Base-by-base conservation (phyloP, 2,329 filamentous ascomycete genomes). In the Fusarium sp. region DNA sequence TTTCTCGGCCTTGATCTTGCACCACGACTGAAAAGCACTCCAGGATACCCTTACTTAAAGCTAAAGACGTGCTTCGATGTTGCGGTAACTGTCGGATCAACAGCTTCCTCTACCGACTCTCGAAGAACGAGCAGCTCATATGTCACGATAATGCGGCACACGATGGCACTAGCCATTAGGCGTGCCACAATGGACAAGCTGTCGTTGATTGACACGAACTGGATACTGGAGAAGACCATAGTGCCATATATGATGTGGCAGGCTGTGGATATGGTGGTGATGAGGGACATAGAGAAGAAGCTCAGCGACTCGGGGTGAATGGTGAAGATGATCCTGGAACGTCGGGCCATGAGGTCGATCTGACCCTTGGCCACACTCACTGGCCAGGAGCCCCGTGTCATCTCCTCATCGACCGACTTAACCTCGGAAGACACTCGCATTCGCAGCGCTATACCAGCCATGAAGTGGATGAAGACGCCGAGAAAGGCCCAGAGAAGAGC, bases 201-300 rank as follows among this genome's bases (percentile, higher is more conserved):
- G n/a, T 66, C 62, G n/a, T 60, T 65, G 40, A 71, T 54, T 10
- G 69, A 65, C n/a, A 71, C 33, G 29, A 71, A 71, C 27, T 63
- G 22, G 45, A 63, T 67, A 35, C 61, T 59, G 20, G 66, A 71
- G 20, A 69, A 63, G 33, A 69, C 35, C 35, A 66, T 22, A 10
- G 62, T 69, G n/a, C 62, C 66, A 47, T 66, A 69, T 38, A 71
- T 65, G 47, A 71, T 63, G 62, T 69, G 62, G 16, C 58, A 65
- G 18, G 58, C 66, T 20, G 66, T 71, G 42, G 47, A 47, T 7
- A 63, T 38, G 18, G 68, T 65, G 11, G 65, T 68, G 33, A 68
- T 8, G n/a, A 70, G 45, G 5, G 68, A 67, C 18, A 63, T 59
- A 29, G 57, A 16, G 36, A 61, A 52, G 36, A 68, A 68, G 40